phyloP scores from a whole-genome alignment of 139 green algal genomes.

The Coccomyxa sp. region DNA sequence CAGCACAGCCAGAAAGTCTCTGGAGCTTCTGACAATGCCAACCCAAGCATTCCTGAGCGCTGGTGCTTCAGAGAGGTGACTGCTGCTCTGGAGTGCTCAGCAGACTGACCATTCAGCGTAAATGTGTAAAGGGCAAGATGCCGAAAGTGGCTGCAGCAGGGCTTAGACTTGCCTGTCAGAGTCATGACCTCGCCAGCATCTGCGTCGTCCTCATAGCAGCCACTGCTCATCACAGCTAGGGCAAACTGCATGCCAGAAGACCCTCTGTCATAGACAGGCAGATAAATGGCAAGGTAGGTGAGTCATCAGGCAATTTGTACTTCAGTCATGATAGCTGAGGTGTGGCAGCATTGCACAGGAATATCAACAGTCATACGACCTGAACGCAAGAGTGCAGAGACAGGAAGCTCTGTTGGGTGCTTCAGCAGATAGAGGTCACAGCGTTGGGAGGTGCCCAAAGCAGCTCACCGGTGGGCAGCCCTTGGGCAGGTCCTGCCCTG shows the following conservation, averaged over 20 bases:
- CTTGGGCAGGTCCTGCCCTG: neutral
- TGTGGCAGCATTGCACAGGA: neutral
- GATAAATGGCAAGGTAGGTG: too few relatives aligned
- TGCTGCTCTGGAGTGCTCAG: too few relatives aligned
- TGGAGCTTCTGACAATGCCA: neutral
- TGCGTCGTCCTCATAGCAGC: constrained; percentile 47
- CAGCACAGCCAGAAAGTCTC: neutral
- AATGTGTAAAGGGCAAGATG: neutral
- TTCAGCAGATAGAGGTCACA: neutral
- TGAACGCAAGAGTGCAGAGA: too few relatives aligned
- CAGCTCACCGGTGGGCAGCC: neutral
- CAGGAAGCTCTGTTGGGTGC: too few relatives aligned
- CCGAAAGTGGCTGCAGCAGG: neutral
- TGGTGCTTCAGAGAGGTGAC: too few relatives aligned
- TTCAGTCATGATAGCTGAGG: neutral
- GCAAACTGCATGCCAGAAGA: constrained; percentile 31
- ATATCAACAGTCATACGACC: too few relatives aligned
- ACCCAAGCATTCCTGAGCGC: too few relatives aligned
- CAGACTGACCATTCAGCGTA: too few relatives aligned
- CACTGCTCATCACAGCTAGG: constrained; percentile 32
- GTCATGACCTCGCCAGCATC: constrained; percentile 35
- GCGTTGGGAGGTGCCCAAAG: neutral
- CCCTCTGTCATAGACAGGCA: too few relatives aligned
- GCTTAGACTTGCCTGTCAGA: constrained; percentile 39
- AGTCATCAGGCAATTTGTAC: too few relatives aligned